These are phyloP conservation scores for Ganoderma meredithae DNA, from an alignment of 1,284 basidiomycete genomes.

Conservation along the genomic window DNA sequence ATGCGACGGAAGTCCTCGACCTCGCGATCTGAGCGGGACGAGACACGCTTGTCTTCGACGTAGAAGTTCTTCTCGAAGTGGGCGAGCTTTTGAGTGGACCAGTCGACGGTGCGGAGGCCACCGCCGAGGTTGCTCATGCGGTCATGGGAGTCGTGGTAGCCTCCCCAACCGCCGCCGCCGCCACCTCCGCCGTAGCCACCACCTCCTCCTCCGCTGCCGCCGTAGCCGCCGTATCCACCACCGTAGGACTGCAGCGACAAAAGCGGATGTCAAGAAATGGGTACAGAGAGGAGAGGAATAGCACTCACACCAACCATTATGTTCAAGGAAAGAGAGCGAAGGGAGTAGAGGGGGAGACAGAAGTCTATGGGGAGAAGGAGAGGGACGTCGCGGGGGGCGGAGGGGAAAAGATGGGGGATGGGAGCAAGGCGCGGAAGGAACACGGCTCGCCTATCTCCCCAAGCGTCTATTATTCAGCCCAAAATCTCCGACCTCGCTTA, in stretches of 20 bases:
- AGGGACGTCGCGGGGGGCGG: constrained; percentile 7
- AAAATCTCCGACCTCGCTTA: constrained; percentile 27
- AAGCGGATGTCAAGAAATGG: constrained; percentile 10
- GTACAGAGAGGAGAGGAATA: background rate
- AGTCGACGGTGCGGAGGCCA: constrained; percentile 87
- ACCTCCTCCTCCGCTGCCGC: constrained; percentile 36
- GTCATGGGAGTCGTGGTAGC: constrained; percentile 68
- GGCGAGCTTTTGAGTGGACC: constrained; percentile 76
- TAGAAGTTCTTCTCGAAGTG: constrained; percentile 99
- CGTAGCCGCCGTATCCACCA: constrained; percentile 42
- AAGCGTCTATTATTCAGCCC: constrained; percentile 18
- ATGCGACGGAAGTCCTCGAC: constrained; percentile 85
- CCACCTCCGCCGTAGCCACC: constrained; percentile 51
- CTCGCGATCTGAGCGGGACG: constrained; percentile 83
- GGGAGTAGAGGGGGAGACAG: constrained; percentile 6
- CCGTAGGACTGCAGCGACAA: constrained; percentile 44
- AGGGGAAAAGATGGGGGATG: constrained; percentile 13
- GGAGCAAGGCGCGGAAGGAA: background rate
- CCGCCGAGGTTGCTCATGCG: constrained; percentile 88
- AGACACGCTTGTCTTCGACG: constrained; percentile 89
- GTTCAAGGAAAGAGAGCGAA: constrained; percentile 22
- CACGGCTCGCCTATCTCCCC: background rate
- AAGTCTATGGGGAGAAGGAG: constrained; percentile 25
- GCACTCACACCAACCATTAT: constrained; percentile 45
- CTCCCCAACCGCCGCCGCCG: constrained; percentile 61